phyloP scores from a whole-genome alignment of 2,329 filamentous ascomycete genomes.

The Hirsutella thompsonii region DNA sequence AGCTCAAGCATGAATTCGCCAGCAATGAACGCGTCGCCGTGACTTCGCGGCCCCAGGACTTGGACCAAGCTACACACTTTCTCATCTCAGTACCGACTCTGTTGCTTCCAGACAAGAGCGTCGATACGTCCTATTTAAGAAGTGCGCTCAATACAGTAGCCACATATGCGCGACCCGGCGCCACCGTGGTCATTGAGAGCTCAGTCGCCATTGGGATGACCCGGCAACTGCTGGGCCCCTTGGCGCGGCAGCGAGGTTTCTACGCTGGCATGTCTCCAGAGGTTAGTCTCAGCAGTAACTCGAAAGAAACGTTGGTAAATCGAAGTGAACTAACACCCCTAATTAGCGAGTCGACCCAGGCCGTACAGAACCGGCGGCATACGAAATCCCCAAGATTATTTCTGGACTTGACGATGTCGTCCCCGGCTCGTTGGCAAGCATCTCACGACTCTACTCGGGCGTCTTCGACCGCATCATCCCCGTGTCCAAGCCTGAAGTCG shows the following conservation, averaged over 20 bases:
- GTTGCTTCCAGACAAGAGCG: constrained; percentile 28
- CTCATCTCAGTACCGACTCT: constrained; percentile 41
- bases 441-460: constrained; percentile 28
- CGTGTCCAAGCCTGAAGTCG: constrained; percentile 38
- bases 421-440: constrained; percentile 29
- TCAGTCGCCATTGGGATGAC: constrained; percentile 44
- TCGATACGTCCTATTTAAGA: constrained; percentile 31
- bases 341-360: constrained; percentile 42
- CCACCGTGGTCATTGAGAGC: constrained; percentile 37
- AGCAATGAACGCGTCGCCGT: constrained; percentile 18
- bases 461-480: constrained; percentile 34
- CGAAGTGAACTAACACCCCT: too few relatives aligned
- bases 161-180: constrained; percentile 26
- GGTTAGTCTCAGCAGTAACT: background rate
- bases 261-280: constrained; percentile 38
- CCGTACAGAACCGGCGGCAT: constrained; percentile 23
- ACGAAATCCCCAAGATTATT: constrained; percentile 38
- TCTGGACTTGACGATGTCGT: constrained; percentile 35
- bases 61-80: constrained; percentile 33
- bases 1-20: constrained; percentile 17
- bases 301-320: too few relatives aligned
- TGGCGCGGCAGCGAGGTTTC: constrained; percentile 27
- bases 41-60: constrained; percentile 22
- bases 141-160: constrained; percentile 29
- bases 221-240: constrained; percentile 30